Conservation (phyloP, 192 early-diverging fungal species). For the Backusella westeae region DNA sequence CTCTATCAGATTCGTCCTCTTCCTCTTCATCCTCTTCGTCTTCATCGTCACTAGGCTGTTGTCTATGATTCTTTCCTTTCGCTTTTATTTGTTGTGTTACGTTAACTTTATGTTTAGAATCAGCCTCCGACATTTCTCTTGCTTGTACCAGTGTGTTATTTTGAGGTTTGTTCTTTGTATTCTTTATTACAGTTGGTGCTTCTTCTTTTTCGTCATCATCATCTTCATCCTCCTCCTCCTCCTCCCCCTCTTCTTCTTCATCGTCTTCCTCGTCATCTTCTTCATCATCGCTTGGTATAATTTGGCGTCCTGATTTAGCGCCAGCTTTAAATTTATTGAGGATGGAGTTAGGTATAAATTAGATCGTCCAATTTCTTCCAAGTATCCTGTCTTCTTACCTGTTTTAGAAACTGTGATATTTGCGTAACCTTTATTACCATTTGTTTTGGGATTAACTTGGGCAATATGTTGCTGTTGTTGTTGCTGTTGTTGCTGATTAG, state of each 20-base stretch:
- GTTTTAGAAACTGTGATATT: not conserved
- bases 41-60: constrained; percentile 26
- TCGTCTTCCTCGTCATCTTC: constrained; percentile 8
- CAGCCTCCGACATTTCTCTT: not conserved
- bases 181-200: not conserved
- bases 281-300: constrained; percentile 30
- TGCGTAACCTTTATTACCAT: not conserved
- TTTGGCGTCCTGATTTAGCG: not conserved
- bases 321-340: not conserved
- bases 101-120: not conserved
- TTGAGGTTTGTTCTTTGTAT: not conserved
- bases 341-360: not conserved
- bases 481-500: not conserved
- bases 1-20: constrained; percentile 6
- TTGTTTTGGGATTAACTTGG: not conserved
- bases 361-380: not conserved
- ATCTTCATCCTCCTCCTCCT: constrained; percentile 14
- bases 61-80: not conserved
- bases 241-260: constrained; percentile 10
- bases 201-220: not conserved
- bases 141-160: not conserved
- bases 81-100: constrained; percentile 2
- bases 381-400: not conserved
- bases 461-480: not conserved
- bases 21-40: constrained; percentile 12